A percentile compares a stretch with the other conserved stretches of the same genome.
phyloP scores from a whole-genome alignment of 1,284 basidiomycete species.

The Flammula alnicola region DNA sequence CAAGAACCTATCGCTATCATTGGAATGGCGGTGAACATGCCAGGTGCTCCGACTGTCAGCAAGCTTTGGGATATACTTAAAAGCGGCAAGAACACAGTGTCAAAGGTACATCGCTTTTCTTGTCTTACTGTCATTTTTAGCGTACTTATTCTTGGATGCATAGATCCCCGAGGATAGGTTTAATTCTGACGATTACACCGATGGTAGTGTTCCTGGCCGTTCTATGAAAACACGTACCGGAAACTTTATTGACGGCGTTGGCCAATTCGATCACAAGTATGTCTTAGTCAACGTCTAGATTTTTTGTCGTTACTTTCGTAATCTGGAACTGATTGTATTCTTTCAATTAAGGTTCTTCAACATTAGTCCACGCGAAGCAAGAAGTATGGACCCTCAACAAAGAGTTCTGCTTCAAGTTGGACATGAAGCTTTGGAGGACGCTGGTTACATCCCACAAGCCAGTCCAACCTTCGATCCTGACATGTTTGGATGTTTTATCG shows the following conservation, averaged over 20 bases:
- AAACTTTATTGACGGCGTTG: slow-evolving; percentile 63
- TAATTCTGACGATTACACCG: slow-evolving; percentile 44
- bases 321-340: neutral
- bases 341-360: slow-evolving; percentile 58
- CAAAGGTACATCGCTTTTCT: slow-evolving; percentile 47
- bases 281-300: no score
- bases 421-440: slow-evolving; percentile 69
- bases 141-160: slow-evolving; percentile 1
- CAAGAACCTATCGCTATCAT: slow-evolving; percentile 69
- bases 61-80: slow-evolving; percentile 65
- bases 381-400: slow-evolving; percentile 77
- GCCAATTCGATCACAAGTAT: slow-evolving; percentile 63
- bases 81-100: slow-evolving; percentile 59
- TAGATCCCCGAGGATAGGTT: slow-evolving; percentile 69
- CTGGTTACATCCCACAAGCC: slow-evolving; percentile 67
- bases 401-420: slow-evolving; percentile 67
- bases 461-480: slow-evolving; percentile 55
- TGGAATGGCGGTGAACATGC: slow-evolving; percentile 71
- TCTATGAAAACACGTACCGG: slow-evolving; percentile 58
- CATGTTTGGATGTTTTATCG: slow-evolving; percentile 67
- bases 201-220: slow-evolving; percentile 35
- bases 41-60: slow-evolving; percentile 52
- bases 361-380: slow-evolving; percentile 73
- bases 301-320: neutral
- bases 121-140: neutral